These are phyloP conservation scores for Fraxinus sp. DNA, from an alignment of 305 asterid genomes.

Conservation along the genomic window DNA sequence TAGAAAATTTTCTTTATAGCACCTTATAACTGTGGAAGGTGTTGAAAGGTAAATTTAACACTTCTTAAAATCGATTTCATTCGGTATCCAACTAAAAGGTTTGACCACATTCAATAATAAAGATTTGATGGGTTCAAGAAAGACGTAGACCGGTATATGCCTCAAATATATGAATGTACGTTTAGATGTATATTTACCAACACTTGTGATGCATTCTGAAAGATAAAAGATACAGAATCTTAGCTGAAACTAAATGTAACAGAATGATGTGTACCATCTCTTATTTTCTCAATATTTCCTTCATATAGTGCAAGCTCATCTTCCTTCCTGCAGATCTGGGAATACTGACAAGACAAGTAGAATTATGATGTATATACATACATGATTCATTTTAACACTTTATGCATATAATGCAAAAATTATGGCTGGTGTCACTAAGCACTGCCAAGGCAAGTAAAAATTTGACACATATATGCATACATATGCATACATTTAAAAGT, in stretches of 20 bases:
- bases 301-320: slow-evolving; percentile 38
- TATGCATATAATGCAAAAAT: background rate
- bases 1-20: background rate
- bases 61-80: background rate
- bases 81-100: background rate
- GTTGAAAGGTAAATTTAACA: background rate
- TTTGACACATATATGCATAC: background rate
- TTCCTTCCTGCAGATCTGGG: slow-evolving; percentile 29
- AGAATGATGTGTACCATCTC: slow-evolving; percentile 28
- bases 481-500: background rate
- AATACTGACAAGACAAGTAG: slow-evolving; percentile 29
- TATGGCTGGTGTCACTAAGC: background rate
- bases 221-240: background rate
- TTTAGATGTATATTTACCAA: background rate
- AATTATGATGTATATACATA: background rate
- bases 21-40: background rate
- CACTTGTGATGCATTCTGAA: background rate
- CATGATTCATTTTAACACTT: background rate
- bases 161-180: background rate
- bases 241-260: background rate
- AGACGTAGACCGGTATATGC: background rate
- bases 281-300: slow-evolving; percentile 31
- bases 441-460: background rate
- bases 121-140: background rate
- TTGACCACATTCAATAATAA: background rate